These are phyloP conservation scores for Fusarium coffeatum DNA, from an alignment of 2,329 filamentous ascomycete species.

Conservation along the genomic window DNA sequence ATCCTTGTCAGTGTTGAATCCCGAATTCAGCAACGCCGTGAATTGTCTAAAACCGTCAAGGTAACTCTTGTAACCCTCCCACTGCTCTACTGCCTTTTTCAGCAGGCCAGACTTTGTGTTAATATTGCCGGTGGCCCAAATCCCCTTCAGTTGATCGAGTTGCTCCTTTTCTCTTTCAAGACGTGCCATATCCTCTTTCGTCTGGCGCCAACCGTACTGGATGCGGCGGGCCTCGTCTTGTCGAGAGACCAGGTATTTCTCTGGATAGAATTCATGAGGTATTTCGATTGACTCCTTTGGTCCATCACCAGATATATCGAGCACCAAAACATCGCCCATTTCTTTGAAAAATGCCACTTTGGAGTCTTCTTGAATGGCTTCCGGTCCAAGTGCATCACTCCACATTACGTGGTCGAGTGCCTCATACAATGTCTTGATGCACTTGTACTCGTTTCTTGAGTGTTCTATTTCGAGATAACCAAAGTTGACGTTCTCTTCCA, in stretches of 20 bases:
- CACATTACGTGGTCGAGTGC: constrained; percentile 62
- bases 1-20: constrained; percentile 54
- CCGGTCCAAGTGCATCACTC: constrained; percentile 55
- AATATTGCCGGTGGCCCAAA: constrained; percentile 41
- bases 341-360: constrained; percentile 59
- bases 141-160: constrained; percentile 46
- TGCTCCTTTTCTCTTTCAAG: constrained; percentile 44
- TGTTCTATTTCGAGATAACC: constrained; percentile 58
- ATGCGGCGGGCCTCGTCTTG: constrained; percentile 61
- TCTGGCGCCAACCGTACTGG: constrained; percentile 52
- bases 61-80: constrained; percentile 51
- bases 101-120: constrained; percentile 49
- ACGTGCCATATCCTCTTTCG: constrained; percentile 45
- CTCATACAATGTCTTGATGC: constrained; percentile 60
- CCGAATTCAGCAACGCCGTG: constrained; percentile 52
- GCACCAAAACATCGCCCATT: constrained; percentile 62
- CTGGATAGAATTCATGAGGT: constrained; percentile 64
- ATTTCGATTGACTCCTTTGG: constrained; percentile 61
- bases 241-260: constrained; percentile 62
- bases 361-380: constrained; percentile 51
- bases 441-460: constrained; percentile 51
- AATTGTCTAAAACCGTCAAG: constrained; percentile 53
- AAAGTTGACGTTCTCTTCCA: constrained; percentile 54
- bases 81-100: constrained; percentile 48
- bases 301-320: constrained; percentile 59